Evolutionary conservation across 2,329 filamentous ascomycete genomes (phyloP), one percentile per base, ranked within the genome.

Genomic region (Pseudogymnoascus sp.): DNA sequence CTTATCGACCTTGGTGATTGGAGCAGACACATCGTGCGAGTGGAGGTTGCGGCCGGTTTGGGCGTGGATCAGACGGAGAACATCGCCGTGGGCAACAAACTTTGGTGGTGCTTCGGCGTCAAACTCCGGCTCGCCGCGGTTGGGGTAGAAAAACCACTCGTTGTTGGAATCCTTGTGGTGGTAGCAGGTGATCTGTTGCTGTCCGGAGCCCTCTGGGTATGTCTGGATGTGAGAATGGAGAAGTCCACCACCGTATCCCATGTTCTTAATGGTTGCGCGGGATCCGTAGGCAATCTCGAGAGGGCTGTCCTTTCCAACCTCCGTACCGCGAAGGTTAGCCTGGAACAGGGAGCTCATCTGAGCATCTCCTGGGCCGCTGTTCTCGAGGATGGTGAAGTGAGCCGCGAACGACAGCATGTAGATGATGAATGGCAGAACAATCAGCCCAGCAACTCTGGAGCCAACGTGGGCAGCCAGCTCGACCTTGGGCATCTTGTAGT

Each of bases 271-370:
- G 0, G 95, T 99, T 7, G 89, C 90, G 64, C 89, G 87, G 37
- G 95, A 99, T 26, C 96, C 95, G 67, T 89, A 82, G 4, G 92
- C 93, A 68, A 99, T 82, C 74, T 99, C 95, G 15, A 99, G 83
- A 21, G 96, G 95, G 72, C 93, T 97, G 75, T 96, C 89, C 75
- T 91, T 92, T 72, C 93, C 93, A 66, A 99, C 93, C 68, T 96
- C 90, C 10, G 93, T 97, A 26, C 95, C 95, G 71, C 86, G 88
- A 38, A 99, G 83, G 74, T 99, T 99, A 59, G 96, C 95, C 76
- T 99, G 95, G 84, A 99, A 99, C 60, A 99, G 85, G 26, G 95
- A 99, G 79, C 93, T 97, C 95, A 99, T 99, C 78, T 99, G 95
- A n/a, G 95, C 95, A 79, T 99, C 95, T 62, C 95, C 95, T 7